A percentile compares a stretch with the other conserved stretches of the same genome.
Evolutionary conservation across 139 green algal species (phyloP).

Genomic region (Trebouxia sp.): DNA sequence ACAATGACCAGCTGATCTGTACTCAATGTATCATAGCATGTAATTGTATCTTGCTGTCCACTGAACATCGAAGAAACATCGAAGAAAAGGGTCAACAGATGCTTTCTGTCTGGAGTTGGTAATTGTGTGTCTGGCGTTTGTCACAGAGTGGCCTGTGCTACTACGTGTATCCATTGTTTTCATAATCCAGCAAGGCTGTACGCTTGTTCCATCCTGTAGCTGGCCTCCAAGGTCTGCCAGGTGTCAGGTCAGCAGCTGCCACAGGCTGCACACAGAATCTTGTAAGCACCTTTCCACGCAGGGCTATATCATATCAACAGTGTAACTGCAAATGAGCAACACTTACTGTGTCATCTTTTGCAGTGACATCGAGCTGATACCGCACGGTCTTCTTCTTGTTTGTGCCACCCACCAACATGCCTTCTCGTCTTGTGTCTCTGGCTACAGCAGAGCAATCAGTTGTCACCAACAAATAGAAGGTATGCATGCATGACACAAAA

Average conservation of each 20-base stretch:
- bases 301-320: no score
- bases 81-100: no score
- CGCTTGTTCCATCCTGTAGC: slow-evolving; percentile 12
- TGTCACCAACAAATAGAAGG: background rate
- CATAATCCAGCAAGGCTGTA: slow-evolving; percentile 18
- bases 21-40: no score
- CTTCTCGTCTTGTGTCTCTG: slow-evolving; percentile 44
- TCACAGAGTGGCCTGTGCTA: no score
- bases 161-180: slow-evolving; percentile 26
- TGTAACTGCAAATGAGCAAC: background rate
- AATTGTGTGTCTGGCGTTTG: no score
- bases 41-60: no score
- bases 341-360: background rate
- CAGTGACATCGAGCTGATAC: slow-evolving; percentile 4
- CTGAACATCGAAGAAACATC: no score
- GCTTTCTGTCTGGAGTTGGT: no score
- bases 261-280: background rate
- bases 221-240: slow-evolving; percentile 22
- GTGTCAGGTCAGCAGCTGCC: slow-evolving; percentile 9
- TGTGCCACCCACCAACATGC: slow-evolving; percentile 47
- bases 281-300: background rate
- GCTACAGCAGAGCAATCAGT: slow-evolving; percentile 24
- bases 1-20: no score
- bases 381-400: slow-evolving; percentile 42
- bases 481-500: background rate